Evolutionary conservation across 1,284 basidiomycete species (phyloP), one percentile per base, ranked within the genome.

Genomic region (Ustilago curta): DNA sequence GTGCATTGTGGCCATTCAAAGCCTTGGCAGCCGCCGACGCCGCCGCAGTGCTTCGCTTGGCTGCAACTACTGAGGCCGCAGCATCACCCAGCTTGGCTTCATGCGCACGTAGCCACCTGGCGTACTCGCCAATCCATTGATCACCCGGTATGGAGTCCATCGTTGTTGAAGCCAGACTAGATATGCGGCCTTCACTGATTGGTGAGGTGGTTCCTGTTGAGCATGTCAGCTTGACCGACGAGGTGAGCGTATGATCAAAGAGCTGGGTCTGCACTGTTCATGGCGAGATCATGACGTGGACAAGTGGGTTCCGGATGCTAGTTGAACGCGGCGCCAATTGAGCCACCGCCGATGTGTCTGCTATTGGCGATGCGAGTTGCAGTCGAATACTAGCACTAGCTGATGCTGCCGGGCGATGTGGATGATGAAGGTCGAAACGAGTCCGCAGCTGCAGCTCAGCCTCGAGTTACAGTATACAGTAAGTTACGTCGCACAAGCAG

Each of bases 61-160:
- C 58, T 25, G 55, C 59, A 8, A 39, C 27, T 3, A 43, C 35
- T 12, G 68, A 70, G 18, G 68, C 68, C 5, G 68, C 61, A 0
- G 42, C 49, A 54, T 76, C 71, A 25, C 76, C 73, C 2, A 80
- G 70, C 58, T 67, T 71, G 16, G 72, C 70, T 62, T 81, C 79
- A 48, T 81, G 76, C 32, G 69, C 44, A 2, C 71, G 65, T 29
- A 78, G 70, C 76, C 78, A 80, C 37, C 71, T 59, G 27, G 81
- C 78, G 31, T 76, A 78, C 32, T 80, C 78, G 40, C 39, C 58
- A 37, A 76, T 73, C 71, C 77, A 81, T 25, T 73, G 59, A 25
- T 80, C 78, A 27, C 66, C 74, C 21, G 60, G 52, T 47, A 74
- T 60, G 4, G 72, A 76, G 57, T 80, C 76, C 78, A 80, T 80